Evolutionary conservation across 306 rosid genomes (phyloP), one percentile per base, ranked within the genome.

Genomic region (Quercus dentata): DNA sequence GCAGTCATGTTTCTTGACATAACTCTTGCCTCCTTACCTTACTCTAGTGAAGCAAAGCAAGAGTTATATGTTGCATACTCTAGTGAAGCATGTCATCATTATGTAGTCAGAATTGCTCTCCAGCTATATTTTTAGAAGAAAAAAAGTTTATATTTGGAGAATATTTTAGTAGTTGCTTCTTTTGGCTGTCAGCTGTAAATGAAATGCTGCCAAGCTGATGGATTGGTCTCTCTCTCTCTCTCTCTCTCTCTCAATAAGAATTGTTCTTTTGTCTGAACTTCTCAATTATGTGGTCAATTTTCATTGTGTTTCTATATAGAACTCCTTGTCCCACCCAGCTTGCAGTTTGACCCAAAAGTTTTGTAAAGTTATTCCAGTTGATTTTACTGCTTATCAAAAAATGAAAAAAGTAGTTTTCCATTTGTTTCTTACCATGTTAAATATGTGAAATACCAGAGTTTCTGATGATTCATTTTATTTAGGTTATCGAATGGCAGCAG

Each of bases 401-500:
- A 49, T 10, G 5, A 12, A 49, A 49, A 49, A 12, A 49, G 54
- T 49, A 49, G 54, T 12, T 49, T 49, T 12, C 54, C 54, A 13
- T 13, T 49, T 12, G 54, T 12, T 49, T 59, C 17, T 11, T 59
- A 59, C 27, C 65, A 3, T 59, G 5, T 4, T 59, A 59, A 28
- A 4, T 35, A 18, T 9, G 25, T 35, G 25, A 61, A 69, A 69
- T 21, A 49, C 55, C 31, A 19, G 25, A 7, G 23, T 80, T 58
- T 70, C 55, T 75, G 64, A 78, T 74, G 64, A 72, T 25, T 21
- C 63, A 20, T 69, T 51, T 88, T 77, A 3, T 78, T 83, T 79
- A 96, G 99, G 99, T 84, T 95, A 86, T 79, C 93, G 97, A 61
- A 95, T 95, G 99, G 99, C 98, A 18, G 91, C 91, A 35, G 98